These are phyloP conservation scores for Geotrichum bryndzae DNA, from an alignment of 1,139 yeast genomes.

Conservation along the genomic window DNA sequence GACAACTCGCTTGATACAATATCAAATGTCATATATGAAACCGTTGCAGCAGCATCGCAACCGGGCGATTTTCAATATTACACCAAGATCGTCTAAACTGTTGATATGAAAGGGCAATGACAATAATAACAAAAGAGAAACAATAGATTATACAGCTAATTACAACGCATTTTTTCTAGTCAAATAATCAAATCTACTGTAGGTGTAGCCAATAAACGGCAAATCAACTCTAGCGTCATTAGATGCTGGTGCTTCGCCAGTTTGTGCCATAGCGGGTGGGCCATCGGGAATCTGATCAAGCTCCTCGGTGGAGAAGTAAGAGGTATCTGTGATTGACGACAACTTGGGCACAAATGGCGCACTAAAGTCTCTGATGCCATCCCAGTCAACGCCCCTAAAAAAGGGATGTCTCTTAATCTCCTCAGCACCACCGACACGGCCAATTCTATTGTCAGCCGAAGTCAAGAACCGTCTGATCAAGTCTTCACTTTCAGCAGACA, in stretches of 20 bases:
- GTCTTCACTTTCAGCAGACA: conserved; percentile 92
- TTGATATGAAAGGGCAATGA: neutral
- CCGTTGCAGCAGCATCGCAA: conserved; percentile 14
- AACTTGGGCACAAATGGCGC: conserved; percentile 91
- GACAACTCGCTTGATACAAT: conserved; percentile 58
- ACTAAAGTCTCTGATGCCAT: conserved; percentile 79
- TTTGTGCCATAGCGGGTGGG: conserved; percentile 41
- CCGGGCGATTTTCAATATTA: neutral
- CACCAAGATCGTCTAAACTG: conserved; percentile 1
- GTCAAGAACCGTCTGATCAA: conserved; percentile 77
- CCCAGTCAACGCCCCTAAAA: conserved; percentile 93
- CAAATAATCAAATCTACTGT: conserved; percentile 85
- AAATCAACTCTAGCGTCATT: conserved; percentile 81
- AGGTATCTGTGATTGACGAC: conserved; percentile 86
- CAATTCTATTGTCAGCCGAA: conserved; percentile 77
- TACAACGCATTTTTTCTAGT: conserved; percentile 80
- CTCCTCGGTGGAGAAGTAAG: conserved; percentile 98
- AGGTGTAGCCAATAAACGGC: conserved; percentile 96
- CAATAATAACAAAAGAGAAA: too few relatives aligned
- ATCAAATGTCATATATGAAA: conserved; percentile 25
- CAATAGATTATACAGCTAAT: neutral
- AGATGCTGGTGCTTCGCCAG: conserved; percentile 24
- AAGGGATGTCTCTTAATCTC: conserved; percentile 90
- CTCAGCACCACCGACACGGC: conserved; percentile 88
- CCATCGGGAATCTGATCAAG: conserved; percentile 91